These are phyloP conservation scores for Saccharomyces jurei DNA, from an alignment of 805 yeast genomes.

Conservation along the genomic window DNA sequence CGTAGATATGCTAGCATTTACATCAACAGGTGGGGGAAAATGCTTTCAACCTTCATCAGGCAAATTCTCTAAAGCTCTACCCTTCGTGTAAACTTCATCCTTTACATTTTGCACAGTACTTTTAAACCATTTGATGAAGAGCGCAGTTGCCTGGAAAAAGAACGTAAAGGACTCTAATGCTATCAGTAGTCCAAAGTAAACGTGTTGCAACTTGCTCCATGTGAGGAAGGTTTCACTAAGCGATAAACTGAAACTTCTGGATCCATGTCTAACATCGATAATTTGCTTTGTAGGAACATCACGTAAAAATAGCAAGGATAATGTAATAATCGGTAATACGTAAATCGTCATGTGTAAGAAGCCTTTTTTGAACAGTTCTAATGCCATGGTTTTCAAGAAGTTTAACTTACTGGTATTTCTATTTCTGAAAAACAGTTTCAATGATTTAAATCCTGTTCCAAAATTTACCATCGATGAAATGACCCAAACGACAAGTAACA, in stretches of 20 bases:
- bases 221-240: background rate
- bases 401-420: background rate
- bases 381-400: background rate
- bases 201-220: background rate
- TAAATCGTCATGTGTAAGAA: background rate
- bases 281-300: background rate
- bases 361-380: background rate
- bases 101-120: slow-evolving; percentile 37
- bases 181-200: background rate
- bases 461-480: background rate
- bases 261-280: background rate
- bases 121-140: slow-evolving; percentile 18
- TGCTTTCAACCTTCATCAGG: background rate
- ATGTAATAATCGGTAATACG: background rate
- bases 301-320: background rate
- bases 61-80: slow-evolving; percentile 44
- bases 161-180: background rate
- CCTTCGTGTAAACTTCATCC: slow-evolving; percentile 49
- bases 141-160: background rate
- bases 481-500: background rate
- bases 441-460: background rate
- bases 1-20: background rate
- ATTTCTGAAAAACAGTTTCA: background rate
- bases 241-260: background rate
- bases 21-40: background rate